Conservation (phyloP, 352 stramenopile species). For the Phytophthora kernoviae region DNA sequence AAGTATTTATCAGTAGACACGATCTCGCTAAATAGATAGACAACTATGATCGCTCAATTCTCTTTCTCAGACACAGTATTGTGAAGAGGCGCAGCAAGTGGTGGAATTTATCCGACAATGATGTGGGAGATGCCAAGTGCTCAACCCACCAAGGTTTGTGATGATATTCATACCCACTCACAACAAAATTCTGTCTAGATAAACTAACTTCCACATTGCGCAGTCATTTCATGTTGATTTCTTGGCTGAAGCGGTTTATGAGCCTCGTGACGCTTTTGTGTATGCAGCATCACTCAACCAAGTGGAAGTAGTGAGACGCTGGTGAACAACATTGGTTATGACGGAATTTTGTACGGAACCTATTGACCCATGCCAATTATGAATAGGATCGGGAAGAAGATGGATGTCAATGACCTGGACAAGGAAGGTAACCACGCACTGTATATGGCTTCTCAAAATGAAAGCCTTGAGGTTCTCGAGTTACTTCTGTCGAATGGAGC, state of each 20-base stretch:
- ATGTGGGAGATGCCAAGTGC: too few relatives aligned
- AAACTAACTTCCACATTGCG: too few relatives aligned
- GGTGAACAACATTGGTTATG: slow-evolving; percentile 16
- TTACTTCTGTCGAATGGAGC: slow-evolving; percentile 51
- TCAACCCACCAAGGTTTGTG: too few relatives aligned
- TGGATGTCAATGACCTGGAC: slow-evolving; percentile 53
- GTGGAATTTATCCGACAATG: too few relatives aligned
- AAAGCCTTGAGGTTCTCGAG: slow-evolving; percentile 60
- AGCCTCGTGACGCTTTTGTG: slow-evolving; percentile 62
- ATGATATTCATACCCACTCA: too few relatives aligned
- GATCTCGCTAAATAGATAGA: too few relatives aligned
- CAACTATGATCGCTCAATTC: too few relatives aligned
- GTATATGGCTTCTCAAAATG: slow-evolving; percentile 60
- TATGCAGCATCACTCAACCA: slow-evolving; percentile 73
- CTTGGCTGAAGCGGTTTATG: slow-evolving; percentile 30
- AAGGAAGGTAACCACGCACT: slow-evolving; percentile 56
- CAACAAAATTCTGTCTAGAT: too few relatives aligned
- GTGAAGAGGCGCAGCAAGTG: too few relatives aligned
- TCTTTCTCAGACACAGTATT: too few relatives aligned
- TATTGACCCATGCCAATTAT: not conserved
- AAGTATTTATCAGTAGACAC: too few relatives aligned
- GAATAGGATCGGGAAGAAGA: slow-evolving; percentile 52
- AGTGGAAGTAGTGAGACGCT: slow-evolving; percentile 60
- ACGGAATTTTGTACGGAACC: not conserved
- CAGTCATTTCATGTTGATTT: slow-evolving; percentile 52